A percentile compares a stretch with the other conserved stretches of the same genome.
Evolutionary conservation across 805 yeast species (phyloP).

Genomic region (Myxozyma neotropica): DNA sequence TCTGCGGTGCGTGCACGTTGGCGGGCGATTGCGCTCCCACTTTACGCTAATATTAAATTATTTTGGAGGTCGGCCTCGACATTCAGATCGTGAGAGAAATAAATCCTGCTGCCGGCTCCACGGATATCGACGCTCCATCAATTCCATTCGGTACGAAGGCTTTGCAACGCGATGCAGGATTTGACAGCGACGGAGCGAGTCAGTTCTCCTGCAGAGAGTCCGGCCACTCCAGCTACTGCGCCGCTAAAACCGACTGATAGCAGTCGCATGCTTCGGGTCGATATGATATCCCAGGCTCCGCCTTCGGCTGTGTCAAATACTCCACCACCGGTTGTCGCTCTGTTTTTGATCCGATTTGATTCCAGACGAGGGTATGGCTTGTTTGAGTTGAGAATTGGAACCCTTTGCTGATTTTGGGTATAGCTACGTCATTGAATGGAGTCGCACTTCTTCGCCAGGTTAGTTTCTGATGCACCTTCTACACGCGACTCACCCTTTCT

Average conservation of each 20-base stretch:
- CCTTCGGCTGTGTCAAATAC: background rate
- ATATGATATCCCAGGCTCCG: background rate
- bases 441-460: constrained; percentile 35
- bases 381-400: constrained; percentile 49
- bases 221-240: background rate
- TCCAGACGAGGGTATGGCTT: constrained; percentile 49
- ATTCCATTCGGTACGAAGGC: background rate
- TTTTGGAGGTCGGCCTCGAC: background rate
- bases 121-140: background rate
- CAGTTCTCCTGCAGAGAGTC: background rate
- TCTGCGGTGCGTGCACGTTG: constrained; percentile 8
- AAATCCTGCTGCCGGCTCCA: background rate
- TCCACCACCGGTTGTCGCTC: constrained; percentile 39
- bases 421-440: constrained; percentile 31
- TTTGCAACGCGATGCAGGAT: constrained; percentile 3
- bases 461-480: background rate
- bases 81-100: background rate
- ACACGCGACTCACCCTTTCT: background rate
- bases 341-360: constrained; percentile 57
- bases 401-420: background rate
- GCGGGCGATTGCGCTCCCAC: background rate
- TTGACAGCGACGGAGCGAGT: background rate
- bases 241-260: background rate
- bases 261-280: background rate
- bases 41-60: background rate